Base-by-base conservation (phyloP, 768 basidiomycete genomes). In the Phaeotremella fagi region DNA sequence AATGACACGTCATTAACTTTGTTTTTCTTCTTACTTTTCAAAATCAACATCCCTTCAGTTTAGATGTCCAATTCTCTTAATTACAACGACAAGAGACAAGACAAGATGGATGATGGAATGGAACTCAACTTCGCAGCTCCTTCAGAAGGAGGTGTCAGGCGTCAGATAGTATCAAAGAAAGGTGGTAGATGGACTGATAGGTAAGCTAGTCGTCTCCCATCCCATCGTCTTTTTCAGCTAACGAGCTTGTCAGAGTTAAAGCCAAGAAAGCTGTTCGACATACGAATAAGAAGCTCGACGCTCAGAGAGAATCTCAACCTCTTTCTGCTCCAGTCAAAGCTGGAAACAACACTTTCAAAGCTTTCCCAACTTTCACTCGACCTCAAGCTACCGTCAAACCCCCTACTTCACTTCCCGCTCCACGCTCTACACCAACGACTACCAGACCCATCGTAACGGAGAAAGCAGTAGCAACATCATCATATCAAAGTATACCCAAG, bases 91-190 rank as follows among this genome's bases (percentile, higher is more conserved):
- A n/a, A n/a, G n/a, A n/a, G n/a, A n/a, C n/a, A n/a, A n/a, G n/a
- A n/a, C n/a, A n/a, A n/a, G n/a, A n/a, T 70, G 68, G 56, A 46
- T 14, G 85, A 87, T 75, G 84, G 86, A 73, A 79, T 90, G 45
- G 80, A 89, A 29, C 80, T 90, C 54, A 88, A 90, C 70, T 78
- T 90, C 55, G 80, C 76, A 2, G 51, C 55, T 0, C 48, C 74
- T 1, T 35, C 60, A 2, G n/a, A 58, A 2, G 54, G 52, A 14
- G 43, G 41, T 16, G 53, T 44, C 4, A 44, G 45, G 2, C 37
- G 52, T 11, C 41, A 52, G 12, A 48, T 48, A 6, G 63, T 61
- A 26, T 57, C 60, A 16, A 63, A 72, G 54, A 77, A 75, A 50
- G 75, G 75, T 22, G 77, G 77, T 2, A 52, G 75, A 27, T 77